These are phyloP conservation scores for Pythium aquatile DNA, from an alignment of 352 stramenopile genomes.

Conservation along the genomic window DNA sequence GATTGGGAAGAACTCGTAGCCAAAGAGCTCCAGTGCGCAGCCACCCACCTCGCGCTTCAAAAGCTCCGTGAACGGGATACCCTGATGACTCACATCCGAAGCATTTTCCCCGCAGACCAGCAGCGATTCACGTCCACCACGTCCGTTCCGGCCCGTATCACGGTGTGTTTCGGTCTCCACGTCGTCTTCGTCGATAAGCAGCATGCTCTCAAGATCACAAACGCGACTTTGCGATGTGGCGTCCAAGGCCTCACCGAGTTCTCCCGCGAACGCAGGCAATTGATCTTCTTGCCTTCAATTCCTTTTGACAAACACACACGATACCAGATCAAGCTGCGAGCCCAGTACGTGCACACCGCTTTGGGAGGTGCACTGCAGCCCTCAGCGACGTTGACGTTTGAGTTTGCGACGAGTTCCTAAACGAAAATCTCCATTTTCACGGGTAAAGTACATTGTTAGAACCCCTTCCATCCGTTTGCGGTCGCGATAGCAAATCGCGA, in stretches of 20 bases:
- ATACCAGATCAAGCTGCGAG: constrained; percentile 35
- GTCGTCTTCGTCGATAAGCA: constrained; percentile 31
- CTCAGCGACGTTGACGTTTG: constrained; percentile 16
- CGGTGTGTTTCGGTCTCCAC: constrained; percentile 25
- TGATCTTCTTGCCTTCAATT: constrained; percentile 36
- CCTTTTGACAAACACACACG: constrained; percentile 34
- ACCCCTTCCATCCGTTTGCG: constrained; percentile 89
- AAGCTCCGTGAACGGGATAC: constrained; percentile 23
- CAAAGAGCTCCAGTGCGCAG: constrained; percentile 15
- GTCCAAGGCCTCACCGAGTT: constrained; percentile 31
- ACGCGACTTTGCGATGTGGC: constrained; percentile 18
- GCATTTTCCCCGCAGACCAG: constrained; percentile 18
- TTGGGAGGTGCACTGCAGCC: constrained; percentile 13
- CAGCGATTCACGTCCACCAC: constrained; percentile 9
- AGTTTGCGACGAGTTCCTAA: constrained; percentile 24
- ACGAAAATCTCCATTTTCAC: not conserved
- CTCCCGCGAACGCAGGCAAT: constrained; percentile 1
- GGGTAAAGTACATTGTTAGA: constrained; percentile 18
- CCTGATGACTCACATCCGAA: constrained; percentile 21
- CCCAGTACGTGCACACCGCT: constrained; percentile 30
- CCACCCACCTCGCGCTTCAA: constrained; percentile 12
- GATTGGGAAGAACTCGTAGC: constrained; percentile 22
- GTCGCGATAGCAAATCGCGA: constrained; percentile 79
- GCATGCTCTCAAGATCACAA: constrained; percentile 36
- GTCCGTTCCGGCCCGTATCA: constrained; percentile 8